These are phyloP conservation scores for Secale cereale DNA, from an alignment of 176 grass and related monocot genomes.

Conservation along the genomic window DNA sequence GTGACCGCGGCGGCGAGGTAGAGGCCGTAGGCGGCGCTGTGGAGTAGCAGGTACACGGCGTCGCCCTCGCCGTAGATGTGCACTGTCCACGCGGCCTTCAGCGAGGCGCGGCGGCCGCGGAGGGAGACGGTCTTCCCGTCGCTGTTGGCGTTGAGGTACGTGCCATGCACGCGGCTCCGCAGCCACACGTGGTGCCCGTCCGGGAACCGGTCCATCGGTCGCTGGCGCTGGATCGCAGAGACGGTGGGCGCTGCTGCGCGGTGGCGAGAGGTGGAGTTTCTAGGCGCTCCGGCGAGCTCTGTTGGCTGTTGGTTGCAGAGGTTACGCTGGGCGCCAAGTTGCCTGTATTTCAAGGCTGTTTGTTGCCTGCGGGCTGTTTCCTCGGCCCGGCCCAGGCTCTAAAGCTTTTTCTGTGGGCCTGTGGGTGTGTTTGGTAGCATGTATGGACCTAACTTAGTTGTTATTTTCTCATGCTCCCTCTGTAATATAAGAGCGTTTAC, in stretches of 20 bases:
- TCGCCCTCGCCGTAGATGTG: neutral
- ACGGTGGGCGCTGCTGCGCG: neutral
- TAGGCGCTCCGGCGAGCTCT: neutral
- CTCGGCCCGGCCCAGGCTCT: too few relatives aligned
- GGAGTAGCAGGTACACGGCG: neutral
- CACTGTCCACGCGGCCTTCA: constrained; percentile 16
- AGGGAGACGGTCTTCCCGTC: neutral
- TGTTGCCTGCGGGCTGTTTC: too few relatives aligned
- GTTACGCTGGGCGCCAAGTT: neutral
- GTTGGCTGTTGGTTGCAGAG: neutral
- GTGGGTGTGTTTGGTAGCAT: too few relatives aligned
- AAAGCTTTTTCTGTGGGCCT: too few relatives aligned
- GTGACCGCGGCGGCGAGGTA: neutral
- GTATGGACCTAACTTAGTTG: too few relatives aligned
- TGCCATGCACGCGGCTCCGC: neutral
- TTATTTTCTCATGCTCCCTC: too few relatives aligned
- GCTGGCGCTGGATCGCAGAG: neutral
- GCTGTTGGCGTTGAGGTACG: constrained; percentile 22
- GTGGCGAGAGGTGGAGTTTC: neutral
- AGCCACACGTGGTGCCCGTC: constrained; percentile 6
- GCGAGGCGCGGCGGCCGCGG: neutral
- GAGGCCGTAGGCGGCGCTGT: constrained; percentile 21
- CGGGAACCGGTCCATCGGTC: constrained; percentile 7
- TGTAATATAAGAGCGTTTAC: too few relatives aligned
- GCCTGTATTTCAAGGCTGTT: too few relatives aligned